Base-by-base conservation (phyloP, 1,139 yeast genomes). In the Kodamaea suecica region DNA sequence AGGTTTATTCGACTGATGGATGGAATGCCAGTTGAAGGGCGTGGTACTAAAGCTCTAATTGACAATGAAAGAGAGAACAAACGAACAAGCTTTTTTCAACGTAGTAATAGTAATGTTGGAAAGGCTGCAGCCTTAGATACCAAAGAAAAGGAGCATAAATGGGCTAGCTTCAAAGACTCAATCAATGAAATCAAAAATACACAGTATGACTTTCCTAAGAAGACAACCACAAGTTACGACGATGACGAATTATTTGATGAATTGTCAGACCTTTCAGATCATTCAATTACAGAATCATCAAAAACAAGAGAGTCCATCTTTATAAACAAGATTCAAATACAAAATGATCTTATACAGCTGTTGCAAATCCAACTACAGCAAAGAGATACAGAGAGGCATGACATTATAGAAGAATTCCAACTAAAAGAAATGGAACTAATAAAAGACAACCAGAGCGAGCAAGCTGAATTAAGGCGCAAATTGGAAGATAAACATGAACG, bases 361-460 rank as follows among this genome's bases (percentile, higher is more conserved):
- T 30, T 37, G 17, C 24, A 28, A 15, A 34, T 26, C 11, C 43
- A 41, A 23, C 28, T 47, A 20, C 31, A 34, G 7, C 27, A 14
- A 6, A 40, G 36, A 21, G 42, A 36, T 11, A n/a, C 23, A 9
- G 43, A 39, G 23, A 33, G 48, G 10, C 31, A 34, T 16, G 50
- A 47, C 10, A 21, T 42, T 7, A 39, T 47, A 4, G 44, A 40
- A 25, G 50, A 47, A 30, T 44, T 43, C 29, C 50, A 47, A 30
- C 25, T 25, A 13, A 40, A 42, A 26, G 47, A 47, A 26, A 37
- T 39, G 10, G 35, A 27, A 8, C 31, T 39, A 37, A 32, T 40
- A 19, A 31, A 30, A 17, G 39, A 6, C 21, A 19, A 6, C 6
- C 21, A 19, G 21, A 6, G 8, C 8, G 9, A 19, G 21, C 21